Conservation (phyloP, 164 flowering plant genomes). For the Liquidambar formosana region DNA sequence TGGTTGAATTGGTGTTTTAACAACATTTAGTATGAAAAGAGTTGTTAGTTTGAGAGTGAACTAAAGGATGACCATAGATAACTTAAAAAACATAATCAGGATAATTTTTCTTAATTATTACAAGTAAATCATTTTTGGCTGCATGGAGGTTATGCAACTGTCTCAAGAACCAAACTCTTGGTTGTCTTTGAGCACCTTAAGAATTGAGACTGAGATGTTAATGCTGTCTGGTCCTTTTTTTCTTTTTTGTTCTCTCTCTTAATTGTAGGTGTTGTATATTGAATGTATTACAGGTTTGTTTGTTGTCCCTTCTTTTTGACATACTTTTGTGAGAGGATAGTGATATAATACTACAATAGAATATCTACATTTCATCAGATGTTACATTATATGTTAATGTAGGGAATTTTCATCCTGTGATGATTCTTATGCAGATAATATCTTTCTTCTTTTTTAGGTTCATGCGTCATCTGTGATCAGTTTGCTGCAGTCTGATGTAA, state of each 20-base stretch:
- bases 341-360: too few relatives aligned
- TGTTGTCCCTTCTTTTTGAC: background rate
- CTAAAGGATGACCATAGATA: background rate
- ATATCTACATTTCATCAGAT: background rate
- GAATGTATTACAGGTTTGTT: background rate
- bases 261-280: background rate
- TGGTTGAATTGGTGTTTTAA: too few relatives aligned
- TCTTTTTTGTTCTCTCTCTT: background rate
- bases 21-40: too few relatives aligned
- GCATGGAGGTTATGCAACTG: background rate
- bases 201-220: background rate
- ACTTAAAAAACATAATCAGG: background rate
- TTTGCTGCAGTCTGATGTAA: slow-evolving; percentile 87
- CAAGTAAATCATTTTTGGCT: background rate
- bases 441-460: slow-evolving; percentile 51
- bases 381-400: background rate
- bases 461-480: slow-evolving; percentile 72
- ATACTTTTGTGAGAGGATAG: too few relatives aligned
- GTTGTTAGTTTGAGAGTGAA: background rate
- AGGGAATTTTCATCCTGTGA: background rate
- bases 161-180: background rate
- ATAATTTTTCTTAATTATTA: too few relatives aligned
- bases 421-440: slow-evolving; percentile 4
- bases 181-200: background rate
- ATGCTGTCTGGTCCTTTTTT: background rate